Conservation (phyloP, 2,329 filamentous ascomycete genomes). For the Botrytis elliptica region DNA sequence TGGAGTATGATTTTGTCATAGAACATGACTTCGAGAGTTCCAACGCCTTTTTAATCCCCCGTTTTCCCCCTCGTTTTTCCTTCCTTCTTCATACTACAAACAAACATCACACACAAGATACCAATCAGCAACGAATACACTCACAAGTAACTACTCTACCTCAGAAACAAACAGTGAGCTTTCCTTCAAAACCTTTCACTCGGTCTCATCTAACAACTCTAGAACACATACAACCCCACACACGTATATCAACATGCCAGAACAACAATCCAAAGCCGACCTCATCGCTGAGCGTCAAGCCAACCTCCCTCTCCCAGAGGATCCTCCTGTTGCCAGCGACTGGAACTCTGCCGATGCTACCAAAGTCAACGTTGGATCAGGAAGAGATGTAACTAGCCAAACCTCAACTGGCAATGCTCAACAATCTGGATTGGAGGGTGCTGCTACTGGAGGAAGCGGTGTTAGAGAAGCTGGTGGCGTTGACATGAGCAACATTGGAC, state of each 20-base stretch:
- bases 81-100: slow-evolving; percentile 9
- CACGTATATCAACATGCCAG: slow-evolving; percentile 34
- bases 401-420: slow-evolving; percentile 51
- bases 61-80: neutral
- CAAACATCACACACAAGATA: neutral
- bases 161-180: neutral
- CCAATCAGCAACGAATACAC: neutral
- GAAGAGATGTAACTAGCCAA: slow-evolving; percentile 43
- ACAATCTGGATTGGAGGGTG: slow-evolving; percentile 55
- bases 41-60: slow-evolving; percentile 9
- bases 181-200: neutral
- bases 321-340: slow-evolving; percentile 74
- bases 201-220: neutral
- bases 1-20: slow-evolving; percentile 19
- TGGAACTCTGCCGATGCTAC: slow-evolving; percentile 70
- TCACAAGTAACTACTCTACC: neutral
- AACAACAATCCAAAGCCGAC: slow-evolving; percentile 52
- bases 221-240: neutral
- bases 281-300: slow-evolving; percentile 66
- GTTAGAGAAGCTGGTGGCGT: slow-evolving; percentile 49
- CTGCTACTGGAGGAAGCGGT: slow-evolving; percentile 57
- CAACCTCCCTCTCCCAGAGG: slow-evolving; percentile 76
- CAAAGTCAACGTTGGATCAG: slow-evolving; percentile 64
- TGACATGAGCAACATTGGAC: slow-evolving; percentile 60
- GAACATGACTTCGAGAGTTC: neutral